These are phyloP conservation scores for Neurospora cerealis DNA, from an alignment of 495 filamentous ascomycete species.

Conservation along the genomic window DNA sequence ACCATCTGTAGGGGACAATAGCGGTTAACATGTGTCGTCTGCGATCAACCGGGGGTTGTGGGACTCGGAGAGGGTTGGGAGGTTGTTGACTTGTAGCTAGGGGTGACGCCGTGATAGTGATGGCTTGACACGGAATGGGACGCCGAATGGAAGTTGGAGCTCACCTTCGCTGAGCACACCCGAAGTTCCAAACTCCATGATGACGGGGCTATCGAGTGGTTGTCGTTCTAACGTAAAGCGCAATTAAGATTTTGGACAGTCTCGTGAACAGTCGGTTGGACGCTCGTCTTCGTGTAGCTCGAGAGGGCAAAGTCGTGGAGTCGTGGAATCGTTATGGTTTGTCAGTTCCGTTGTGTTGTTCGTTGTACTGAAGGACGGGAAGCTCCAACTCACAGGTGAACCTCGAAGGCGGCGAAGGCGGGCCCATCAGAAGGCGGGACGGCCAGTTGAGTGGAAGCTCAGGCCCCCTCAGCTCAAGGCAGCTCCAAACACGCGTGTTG, in stretches of 20 bases:
- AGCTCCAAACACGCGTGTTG: slow-evolving; percentile 34
- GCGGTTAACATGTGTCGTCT: background rate
- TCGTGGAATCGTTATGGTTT: background rate
- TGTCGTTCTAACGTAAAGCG: background rate
- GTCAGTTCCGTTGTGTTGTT: background rate
- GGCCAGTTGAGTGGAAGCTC: slow-evolving; percentile 16
- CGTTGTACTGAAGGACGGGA: slow-evolving; percentile 1
- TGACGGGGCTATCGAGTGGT: slow-evolving; percentile 5
- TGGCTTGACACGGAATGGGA: background rate
- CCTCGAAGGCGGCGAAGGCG: background rate
- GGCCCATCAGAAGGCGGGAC: background rate
- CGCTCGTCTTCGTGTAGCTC: background rate
- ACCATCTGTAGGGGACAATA: slow-evolving; percentile 58
- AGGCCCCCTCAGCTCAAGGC: slow-evolving; percentile 34
- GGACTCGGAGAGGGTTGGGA: background rate
- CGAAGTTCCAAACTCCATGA: slow-evolving; percentile 51
- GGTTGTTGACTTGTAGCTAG: background rate
- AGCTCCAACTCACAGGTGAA: background rate
- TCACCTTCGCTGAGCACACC: slow-evolving; percentile 66
- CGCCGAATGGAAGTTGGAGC: background rate
- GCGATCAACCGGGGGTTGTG: slow-evolving; percentile 3
- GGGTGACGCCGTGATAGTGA: background rate
- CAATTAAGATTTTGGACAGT: background rate
- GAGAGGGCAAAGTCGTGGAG: background rate
- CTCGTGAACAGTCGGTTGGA: background rate